Evolutionary conservation across 176 grass and related monocot species (phyloP), one percentile per base, ranked within the genome.

Genomic region (Oryza australiensis): DNA sequence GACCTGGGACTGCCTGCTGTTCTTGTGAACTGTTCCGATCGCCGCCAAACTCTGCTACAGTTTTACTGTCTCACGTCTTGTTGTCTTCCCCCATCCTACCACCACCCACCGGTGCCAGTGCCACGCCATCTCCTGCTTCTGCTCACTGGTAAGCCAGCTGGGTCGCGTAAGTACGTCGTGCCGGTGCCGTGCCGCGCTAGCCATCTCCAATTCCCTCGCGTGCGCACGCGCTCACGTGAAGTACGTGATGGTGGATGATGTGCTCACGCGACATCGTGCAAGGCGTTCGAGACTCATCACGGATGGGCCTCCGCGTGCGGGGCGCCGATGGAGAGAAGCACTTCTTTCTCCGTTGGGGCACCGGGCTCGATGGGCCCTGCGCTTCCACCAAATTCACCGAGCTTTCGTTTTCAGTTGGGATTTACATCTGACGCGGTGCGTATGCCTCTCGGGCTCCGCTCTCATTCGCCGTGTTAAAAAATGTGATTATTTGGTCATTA

Each of bases 351-450:
- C 41, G 75, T 94, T 29, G 77, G 74, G 74, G 77, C 14, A 48
- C 72, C 12, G 53, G 3, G 34, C 91, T 91, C 74, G 48, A 74
- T 2, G 89, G 92, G n/a, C 89, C 83, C 0, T 89, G 89, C 80
- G 30, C 71, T 33, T 8, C 89, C 43, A 11, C 22, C 43, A 62
- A 60, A 9, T 74, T 91, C 27, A 91, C 78, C 40, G 41, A 5
- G 48, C 16, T 51, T 18, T 51, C 15, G 5, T 51, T 51, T 5
- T 51, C 5, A 51, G 48, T 51, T 51, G 14, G 48, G 15, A 15
- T 3, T 51, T 51, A 18, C 15, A 51, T 51, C 16, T 51, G 48
- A 51, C 48, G 48, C 48, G 48, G 48, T 51, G 48, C 48, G 37
- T 38, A 34, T 34, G 33, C 33, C 45, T 45, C 43, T 45, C 43